Percentiles rank a stretch among this genome's conserved stretches.
phyloP scores from a whole-genome alignment of 257 asterid genomes.

The Fraxinus excelsior region DNA sequence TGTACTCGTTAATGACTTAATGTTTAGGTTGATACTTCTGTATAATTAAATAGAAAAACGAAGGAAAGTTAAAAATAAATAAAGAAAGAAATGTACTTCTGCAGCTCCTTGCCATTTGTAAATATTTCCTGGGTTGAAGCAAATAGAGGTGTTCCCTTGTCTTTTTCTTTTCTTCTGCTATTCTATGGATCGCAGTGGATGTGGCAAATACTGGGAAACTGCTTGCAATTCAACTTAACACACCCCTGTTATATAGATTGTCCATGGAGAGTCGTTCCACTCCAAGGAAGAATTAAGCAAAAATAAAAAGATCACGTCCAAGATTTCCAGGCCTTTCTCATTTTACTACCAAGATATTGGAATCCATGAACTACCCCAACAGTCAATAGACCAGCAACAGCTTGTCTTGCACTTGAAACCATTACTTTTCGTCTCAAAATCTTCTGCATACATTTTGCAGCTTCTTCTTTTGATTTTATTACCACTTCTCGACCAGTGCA shows the following conservation, averaged over 20 bases:
- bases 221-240: background rate
- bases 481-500: slow-evolving; percentile 34
- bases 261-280: background rate
- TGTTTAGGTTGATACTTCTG: background rate
- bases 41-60: background rate
- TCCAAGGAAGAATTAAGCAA: background rate
- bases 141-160: background rate
- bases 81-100: background rate
- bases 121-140: background rate
- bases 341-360: slow-evolving; percentile 67
- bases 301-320: slow-evolving; percentile 30
- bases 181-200: background rate
- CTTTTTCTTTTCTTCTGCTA: background rate
- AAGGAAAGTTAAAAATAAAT: too few relatives aligned
- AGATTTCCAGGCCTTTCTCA: slow-evolving; percentile 85
- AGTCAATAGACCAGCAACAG: slow-evolving; percentile 84
- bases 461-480: slow-evolving; percentile 65
- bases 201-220: background rate
- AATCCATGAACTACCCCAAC: slow-evolving; percentile 71
- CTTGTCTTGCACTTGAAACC: slow-evolving; percentile 91
- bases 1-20: too few relatives aligned
- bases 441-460: slow-evolving; percentile 61
- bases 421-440: slow-evolving; percentile 72
- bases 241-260: background rate
- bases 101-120: background rate